Evolutionary conservation across 164 flowering plant genomes (phyloP).

Genomic region (Magnolia sinica): DNA sequence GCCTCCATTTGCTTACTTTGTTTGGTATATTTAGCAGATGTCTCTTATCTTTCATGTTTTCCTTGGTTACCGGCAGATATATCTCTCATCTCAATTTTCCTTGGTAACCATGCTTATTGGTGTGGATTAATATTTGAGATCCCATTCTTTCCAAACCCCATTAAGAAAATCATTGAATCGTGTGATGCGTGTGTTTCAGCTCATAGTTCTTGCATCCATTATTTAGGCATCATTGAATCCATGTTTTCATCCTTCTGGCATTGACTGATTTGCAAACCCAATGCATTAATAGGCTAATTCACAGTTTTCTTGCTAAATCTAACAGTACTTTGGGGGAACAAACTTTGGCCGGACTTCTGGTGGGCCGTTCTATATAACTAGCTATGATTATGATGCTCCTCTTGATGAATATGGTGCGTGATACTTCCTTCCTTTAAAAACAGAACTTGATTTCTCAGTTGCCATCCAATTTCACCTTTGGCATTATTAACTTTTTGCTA

Average conservation of each 20-base stretch:
- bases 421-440: slow-evolving; percentile 1
- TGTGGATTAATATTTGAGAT: too few relatives aligned
- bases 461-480: neutral
- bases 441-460: neutral
- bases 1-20: too few relatives aligned
- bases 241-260: neutral
- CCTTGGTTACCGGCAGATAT: too few relatives aligned
- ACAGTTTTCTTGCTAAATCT: slow-evolving; percentile 7
- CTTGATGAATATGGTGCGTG: slow-evolving; percentile 90
- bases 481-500: neutral
- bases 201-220: neutral
- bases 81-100: too few relatives aligned
- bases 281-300: neutral
- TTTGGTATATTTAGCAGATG: too few relatives aligned
- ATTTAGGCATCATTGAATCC: neutral
- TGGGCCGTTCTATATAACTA: slow-evolving; percentile 81
- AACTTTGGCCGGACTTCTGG: slow-evolving; percentile 92
- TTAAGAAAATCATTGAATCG: neutral
- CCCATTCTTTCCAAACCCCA: neutral
- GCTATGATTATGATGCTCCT: slow-evolving; percentile 98
- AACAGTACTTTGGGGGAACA: slow-evolving; percentile 94
- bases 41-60: too few relatives aligned
- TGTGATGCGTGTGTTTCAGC: neutral
- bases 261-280: neutral
- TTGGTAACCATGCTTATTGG: too few relatives aligned